Percentiles rank a stretch among this genome's conserved stretches.
Evolutionary conservation across 176 grass and related monocot species (phyloP).

Genomic region (Oryza glumipatula): DNA sequence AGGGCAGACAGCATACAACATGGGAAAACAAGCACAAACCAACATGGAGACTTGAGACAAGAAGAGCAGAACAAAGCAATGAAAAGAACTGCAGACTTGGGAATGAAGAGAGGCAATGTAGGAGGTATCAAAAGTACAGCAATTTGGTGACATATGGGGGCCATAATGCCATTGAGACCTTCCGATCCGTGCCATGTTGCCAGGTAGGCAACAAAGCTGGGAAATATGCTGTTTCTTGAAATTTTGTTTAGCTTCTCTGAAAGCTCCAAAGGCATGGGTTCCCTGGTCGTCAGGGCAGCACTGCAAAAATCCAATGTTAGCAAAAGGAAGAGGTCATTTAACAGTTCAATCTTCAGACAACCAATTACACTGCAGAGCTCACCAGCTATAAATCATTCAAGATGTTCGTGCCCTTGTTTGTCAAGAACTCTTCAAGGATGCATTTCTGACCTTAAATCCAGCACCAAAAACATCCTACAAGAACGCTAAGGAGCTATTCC

Average conservation of each 20-base stretch:
- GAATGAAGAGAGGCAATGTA: not conserved
- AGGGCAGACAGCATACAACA: not conserved
- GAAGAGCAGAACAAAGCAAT: not conserved
- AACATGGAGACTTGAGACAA: not conserved
- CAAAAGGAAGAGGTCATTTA: not conserved
- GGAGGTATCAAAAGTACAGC: not conserved
- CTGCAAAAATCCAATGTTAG: not conserved
- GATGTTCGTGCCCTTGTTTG: not conserved
- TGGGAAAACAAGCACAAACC: not conserved
- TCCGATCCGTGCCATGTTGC: conserved; percentile 6
- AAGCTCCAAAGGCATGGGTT: conserved; percentile 26
- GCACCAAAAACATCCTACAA: not conserved
- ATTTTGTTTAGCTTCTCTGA: not conserved
- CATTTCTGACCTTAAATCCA: not conserved
- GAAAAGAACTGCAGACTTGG: not conserved
- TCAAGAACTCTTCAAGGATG: not conserved
- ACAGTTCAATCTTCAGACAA: not conserved
- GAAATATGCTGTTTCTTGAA: not conserved
- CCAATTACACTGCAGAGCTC: not conserved
- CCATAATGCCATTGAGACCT: not conserved
- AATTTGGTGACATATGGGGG: not conserved
- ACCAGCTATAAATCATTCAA: not conserved
- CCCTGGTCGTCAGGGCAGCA: conserved; percentile 8
- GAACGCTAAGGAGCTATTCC: not conserved
- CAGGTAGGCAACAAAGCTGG: conserved; percentile 25